Conservation (phyloP, 768 basidiomycete genomes). For the Glaciozyma martinii region DNA sequence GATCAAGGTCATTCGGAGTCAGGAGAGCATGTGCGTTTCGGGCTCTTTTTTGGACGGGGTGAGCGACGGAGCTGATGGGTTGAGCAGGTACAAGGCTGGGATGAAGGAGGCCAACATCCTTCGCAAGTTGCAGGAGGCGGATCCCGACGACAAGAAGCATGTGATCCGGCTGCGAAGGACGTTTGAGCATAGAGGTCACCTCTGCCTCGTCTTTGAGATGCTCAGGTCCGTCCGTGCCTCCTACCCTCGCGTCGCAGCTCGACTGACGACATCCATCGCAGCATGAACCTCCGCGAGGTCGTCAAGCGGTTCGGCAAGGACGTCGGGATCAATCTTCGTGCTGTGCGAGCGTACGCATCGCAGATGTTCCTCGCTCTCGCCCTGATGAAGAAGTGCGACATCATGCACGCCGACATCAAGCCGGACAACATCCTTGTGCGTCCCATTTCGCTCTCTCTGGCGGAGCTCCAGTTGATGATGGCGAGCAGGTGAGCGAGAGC, state of each 20-base stretch:
- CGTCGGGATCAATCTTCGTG: slow-evolving; percentile 87
- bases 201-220: slow-evolving; percentile 91
- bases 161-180: slow-evolving; percentile 83
- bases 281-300: slow-evolving; percentile 96
- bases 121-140: slow-evolving; percentile 73
- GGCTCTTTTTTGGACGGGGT: not conserved
- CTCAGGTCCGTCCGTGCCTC: slow-evolving; percentile 54
- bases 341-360: slow-evolving; percentile 97
- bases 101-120: slow-evolving; percentile 85
- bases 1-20: slow-evolving; percentile 90
- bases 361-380: slow-evolving; percentile 85
- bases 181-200: slow-evolving; percentile 93
- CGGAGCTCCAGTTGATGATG: not conserved
- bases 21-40: slow-evolving; percentile 81
- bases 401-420: slow-evolving; percentile 98
- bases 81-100: slow-evolving; percentile 80
- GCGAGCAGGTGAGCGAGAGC: slow-evolving; percentile 73
- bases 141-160: slow-evolving; percentile 95
- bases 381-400: slow-evolving; percentile 73
- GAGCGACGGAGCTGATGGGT: not conserved
- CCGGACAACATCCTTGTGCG: slow-evolving; percentile 92
- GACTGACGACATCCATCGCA: slow-evolving; percentile 37
- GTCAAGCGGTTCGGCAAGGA: slow-evolving; percentile 98
- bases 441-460: slow-evolving; percentile 22
- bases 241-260: not conserved